Conservation (phyloP, 140 eudicot genomes). For the Cichorium intybus region DNA sequence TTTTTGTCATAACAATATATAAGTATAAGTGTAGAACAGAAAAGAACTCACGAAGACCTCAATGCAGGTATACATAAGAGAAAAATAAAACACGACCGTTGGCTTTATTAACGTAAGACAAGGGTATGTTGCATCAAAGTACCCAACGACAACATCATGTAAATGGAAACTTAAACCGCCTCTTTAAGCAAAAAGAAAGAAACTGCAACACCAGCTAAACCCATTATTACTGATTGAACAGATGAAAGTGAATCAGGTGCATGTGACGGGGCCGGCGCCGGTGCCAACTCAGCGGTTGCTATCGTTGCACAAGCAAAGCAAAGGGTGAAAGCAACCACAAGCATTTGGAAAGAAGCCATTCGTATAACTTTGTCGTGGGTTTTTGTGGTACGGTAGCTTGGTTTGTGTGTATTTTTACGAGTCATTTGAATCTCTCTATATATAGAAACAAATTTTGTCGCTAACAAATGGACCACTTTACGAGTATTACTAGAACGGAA, state of each 20-base stretch:
- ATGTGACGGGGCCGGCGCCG: conserved; percentile 21
- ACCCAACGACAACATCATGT: background rate
- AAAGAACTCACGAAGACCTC: too few species aligned
- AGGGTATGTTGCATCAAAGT: background rate
- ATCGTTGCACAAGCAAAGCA: conserved; percentile 17
- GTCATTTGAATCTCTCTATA: background rate
- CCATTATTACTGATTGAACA: conserved; percentile 23
- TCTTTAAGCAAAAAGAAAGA: conserved; percentile 33
- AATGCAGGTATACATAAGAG: background rate
- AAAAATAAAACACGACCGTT: background rate
- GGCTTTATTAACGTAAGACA: background rate
- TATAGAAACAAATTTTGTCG: background rate
- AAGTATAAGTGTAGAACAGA: background rate
- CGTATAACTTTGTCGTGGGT: background rate
- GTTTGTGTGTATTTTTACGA: background rate
- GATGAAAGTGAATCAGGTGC: conserved; percentile 11
- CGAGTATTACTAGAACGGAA: conserved; percentile 6
- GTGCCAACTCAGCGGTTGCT: conserved; percentile 23
- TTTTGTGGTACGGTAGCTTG: background rate
- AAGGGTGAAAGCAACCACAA: conserved; percentile 17
- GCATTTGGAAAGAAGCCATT: conserved; percentile 20
- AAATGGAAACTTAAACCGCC: background rate
- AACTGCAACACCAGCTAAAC: conserved; percentile 22
- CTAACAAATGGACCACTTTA: background rate
- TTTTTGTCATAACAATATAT: background rate